Evolutionary conservation across 139 green algal genomes (phyloP), one percentile per base, ranked within the genome.

Genomic region (Coccomyxa sp.): DNA sequence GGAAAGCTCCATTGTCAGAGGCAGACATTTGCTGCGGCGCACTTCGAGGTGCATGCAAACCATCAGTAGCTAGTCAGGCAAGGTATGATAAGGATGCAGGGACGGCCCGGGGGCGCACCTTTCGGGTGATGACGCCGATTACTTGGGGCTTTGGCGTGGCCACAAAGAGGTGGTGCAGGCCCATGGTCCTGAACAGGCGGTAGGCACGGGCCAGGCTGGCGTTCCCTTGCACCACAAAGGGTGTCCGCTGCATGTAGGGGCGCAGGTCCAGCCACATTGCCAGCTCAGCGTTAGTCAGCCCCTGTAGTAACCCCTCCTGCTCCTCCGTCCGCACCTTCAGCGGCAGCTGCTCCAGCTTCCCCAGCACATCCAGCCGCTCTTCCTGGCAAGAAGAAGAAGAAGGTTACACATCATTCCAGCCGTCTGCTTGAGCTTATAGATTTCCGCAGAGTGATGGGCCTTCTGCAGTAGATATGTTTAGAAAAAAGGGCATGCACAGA

Each of bases 111-210:
- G 27, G 23, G 31, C n/a, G 27, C 71, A 88, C 94, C 77, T 96
- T 92, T 32, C 95, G 89, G 0, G 92, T 97, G 78, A 98, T 89
- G 58, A 98, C 82, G 31, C 95, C 95, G 28, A 93, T 87, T 60
- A 96, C 92, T 82, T 74, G 83, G n/a, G 80, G 94, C 82, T 86
- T 88, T 80, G 85, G n/a, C 12, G 83, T 80, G 14, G 85, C 86
- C 67, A 97, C 91, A 76, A 91, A 93, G 58, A 98, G 80, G 87
- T 97, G 93, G 11, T 93, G 87, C 79, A 98, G 90, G 28, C 94
- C 93, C 85, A 98, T 90, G 12, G 90, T 94, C 25, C 93, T 84
- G 83, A 98, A 96, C 81, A 97, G 88, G 63, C 88, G 86, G 87
- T 97, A 96, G 21, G 93, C 90, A 25, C 95, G 90, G 28, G 81